phyloP scores from a whole-genome alignment of 495 filamentous ascomycete genomes.

The Evernia prunastri region DNA sequence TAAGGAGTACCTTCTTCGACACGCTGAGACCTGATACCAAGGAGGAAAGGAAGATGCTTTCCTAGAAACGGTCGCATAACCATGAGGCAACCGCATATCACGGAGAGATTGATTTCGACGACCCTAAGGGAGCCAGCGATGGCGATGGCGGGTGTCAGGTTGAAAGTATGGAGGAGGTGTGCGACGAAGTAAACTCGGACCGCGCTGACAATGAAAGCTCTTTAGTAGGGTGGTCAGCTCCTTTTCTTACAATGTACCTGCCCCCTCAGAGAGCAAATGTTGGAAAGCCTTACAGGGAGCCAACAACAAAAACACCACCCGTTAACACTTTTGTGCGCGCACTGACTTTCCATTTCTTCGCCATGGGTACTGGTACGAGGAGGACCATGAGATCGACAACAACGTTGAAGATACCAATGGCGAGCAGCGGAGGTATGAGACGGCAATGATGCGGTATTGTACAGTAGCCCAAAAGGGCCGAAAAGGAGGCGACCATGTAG shows the following conservation, averaged over 20 bases:
- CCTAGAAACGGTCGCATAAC: conserved; percentile 34
- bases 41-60: conserved; percentile 32
- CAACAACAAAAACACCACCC: conserved; percentile 28
- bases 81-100: conserved; percentile 34
- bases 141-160: conserved; percentile 32
- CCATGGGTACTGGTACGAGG: conserved; percentile 35
- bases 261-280: too few species aligned
- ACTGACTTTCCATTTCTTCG: conserved; percentile 35
- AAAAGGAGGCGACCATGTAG: conserved; percentile 31
- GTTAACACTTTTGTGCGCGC: conserved; percentile 32
- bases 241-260: not conserved
- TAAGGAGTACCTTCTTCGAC: not conserved
- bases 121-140: conserved; percentile 32
- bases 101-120: conserved; percentile 35
- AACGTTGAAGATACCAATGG: conserved; percentile 34
- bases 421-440: conserved; percentile 34
- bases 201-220: conserved; percentile 35
- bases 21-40: not conserved
- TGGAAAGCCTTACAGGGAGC: not conserved
- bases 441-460: conserved; percentile 30
- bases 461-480: conserved; percentile 23
- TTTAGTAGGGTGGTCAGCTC: conserved; percentile 24
- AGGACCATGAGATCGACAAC: conserved; percentile 37
- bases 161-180: conserved; percentile 24
- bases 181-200: conserved; percentile 32